These are phyloP conservation scores for Spinacia oleracea DNA, from an alignment of 179 eudicot genomes.

Conservation along the genomic window DNA sequence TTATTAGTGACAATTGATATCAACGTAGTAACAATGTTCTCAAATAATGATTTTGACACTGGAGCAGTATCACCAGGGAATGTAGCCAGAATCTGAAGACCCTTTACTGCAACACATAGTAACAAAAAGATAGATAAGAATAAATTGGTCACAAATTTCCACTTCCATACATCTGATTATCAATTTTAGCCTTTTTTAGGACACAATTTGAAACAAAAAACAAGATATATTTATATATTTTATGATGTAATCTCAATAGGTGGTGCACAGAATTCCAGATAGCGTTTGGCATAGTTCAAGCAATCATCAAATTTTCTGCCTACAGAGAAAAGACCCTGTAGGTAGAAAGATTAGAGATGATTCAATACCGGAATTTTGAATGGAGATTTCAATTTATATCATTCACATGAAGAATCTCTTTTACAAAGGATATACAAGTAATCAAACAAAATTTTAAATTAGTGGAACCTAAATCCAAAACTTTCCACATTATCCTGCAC, in stretches of 20 bases:
- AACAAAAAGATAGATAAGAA: slow-evolving; percentile 7
- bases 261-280: not conserved
- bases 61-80: slow-evolving; percentile 69
- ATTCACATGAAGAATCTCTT: not conserved
- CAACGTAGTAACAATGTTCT: slow-evolving; percentile 54
- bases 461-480: not conserved
- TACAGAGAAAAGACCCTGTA: not conserved
- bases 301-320: not conserved
- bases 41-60: slow-evolving; percentile 57
- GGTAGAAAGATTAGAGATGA: not conserved
- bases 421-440: not conserved
- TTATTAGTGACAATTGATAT: slow-evolving; percentile 43
- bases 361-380: not conserved
- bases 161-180: not conserved
- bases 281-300: not conserved
- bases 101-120: slow-evolving; percentile 59
- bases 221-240: not conserved
- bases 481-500: not conserved
- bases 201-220: not conserved
- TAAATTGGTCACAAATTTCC: not conserved
- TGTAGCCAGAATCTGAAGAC: slow-evolving; percentile 75
- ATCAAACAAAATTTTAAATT: not conserved
- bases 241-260: not conserved
- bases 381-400: not conserved
- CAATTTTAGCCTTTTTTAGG: not conserved